Evolutionary conservation across 169 alveolate species (phyloP).

Genomic region (Eimeria falciformis): DNA sequence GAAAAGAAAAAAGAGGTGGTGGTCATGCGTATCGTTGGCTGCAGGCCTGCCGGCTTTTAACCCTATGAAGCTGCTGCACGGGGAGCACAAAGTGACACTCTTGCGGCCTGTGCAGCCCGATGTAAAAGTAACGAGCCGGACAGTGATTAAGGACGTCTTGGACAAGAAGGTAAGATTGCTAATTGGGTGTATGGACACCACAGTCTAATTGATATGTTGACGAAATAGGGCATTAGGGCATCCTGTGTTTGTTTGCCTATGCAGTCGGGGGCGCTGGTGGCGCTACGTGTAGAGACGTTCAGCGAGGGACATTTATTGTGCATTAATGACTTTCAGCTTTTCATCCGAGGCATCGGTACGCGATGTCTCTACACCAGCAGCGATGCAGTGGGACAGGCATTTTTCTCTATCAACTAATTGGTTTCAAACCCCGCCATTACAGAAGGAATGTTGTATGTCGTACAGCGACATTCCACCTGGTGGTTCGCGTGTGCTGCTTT

Average conservation of each 20-base stretch:
- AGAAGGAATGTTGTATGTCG: no score
- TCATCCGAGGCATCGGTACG: slow-evolving; percentile 77
- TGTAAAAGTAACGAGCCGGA: neutral
- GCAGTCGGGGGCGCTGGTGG: slow-evolving; percentile 74
- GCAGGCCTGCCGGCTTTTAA: slow-evolving; percentile 88
- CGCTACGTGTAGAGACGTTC: neutral
- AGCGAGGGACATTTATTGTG: slow-evolving; percentile 16
- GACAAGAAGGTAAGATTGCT: slow-evolving; percentile 38
- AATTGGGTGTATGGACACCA: neutral
- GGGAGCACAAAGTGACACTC: slow-evolving; percentile 85
- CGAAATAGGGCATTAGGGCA: neutral
- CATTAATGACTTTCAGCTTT: slow-evolving; percentile 23
- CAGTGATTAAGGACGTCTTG: slow-evolving; percentile 20
- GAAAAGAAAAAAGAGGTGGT: no score
- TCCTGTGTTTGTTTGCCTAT: neutral
- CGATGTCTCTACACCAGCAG: no score
- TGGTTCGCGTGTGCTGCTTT: no score
- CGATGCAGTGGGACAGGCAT: no score
- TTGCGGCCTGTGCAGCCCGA: slow-evolving; percentile 26
- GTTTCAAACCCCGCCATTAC: no score
- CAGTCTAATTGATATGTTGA: neutral
- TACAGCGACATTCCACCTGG: no score
- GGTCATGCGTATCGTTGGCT: neutral
- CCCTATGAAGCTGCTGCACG: slow-evolving; percentile 90
- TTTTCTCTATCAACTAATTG: no score